Conservation (phyloP, 2,329 filamentous ascomycete species). For the Aureobasidium sp. region DNA sequence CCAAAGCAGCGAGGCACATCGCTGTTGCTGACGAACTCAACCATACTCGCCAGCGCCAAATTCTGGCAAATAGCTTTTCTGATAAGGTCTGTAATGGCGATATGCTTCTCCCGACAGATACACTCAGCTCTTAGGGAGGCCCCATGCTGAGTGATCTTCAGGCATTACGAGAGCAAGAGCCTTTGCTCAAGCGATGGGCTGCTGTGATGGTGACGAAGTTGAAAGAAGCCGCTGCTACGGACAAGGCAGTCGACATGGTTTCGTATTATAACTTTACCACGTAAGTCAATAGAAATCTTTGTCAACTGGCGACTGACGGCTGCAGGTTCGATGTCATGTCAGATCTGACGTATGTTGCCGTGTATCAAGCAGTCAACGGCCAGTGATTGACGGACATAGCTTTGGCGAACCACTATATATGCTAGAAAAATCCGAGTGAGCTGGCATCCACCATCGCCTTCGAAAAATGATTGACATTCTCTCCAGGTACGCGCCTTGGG, state of each 20-base stretch:
- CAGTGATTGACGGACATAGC: background rate
- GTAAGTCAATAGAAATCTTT: background rate
- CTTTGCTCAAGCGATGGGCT: slow-evolving; percentile 33
- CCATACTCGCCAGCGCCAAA: slow-evolving; percentile 31
- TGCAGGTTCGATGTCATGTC: slow-evolving; percentile 21
- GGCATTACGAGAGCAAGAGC: slow-evolving; percentile 36
- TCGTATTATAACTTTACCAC: slow-evolving; percentile 10
- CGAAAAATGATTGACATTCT: background rate
- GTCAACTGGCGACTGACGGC: background rate
- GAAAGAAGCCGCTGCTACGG: slow-evolving; percentile 39
- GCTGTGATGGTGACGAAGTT: slow-evolving; percentile 33
- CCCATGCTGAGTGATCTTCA: background rate
- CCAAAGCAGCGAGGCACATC: slow-evolving; percentile 24
- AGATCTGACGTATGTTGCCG: slow-evolving; percentile 15
- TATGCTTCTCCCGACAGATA: background rate
- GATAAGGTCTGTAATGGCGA: slow-evolving; percentile 26
- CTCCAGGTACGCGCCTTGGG: slow-evolving; percentile 15
- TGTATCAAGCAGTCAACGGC: background rate
- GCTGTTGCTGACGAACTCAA: slow-evolving; percentile 22
- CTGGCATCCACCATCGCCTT: background rate
- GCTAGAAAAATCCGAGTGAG: slow-evolving; percentile 20
- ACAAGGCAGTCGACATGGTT: slow-evolving; percentile 53
- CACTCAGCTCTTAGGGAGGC: background rate
- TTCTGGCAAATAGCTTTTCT: slow-evolving; percentile 35
- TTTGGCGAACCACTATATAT: slow-evolving; percentile 30